A percentile compares a stretch with the other conserved stretches of the same genome.
These are phyloP conservation scores for Ceratocystis huliohia DNA, from an alignment of 2,329 filamentous ascomycete species.

Conservation along the genomic window DNA sequence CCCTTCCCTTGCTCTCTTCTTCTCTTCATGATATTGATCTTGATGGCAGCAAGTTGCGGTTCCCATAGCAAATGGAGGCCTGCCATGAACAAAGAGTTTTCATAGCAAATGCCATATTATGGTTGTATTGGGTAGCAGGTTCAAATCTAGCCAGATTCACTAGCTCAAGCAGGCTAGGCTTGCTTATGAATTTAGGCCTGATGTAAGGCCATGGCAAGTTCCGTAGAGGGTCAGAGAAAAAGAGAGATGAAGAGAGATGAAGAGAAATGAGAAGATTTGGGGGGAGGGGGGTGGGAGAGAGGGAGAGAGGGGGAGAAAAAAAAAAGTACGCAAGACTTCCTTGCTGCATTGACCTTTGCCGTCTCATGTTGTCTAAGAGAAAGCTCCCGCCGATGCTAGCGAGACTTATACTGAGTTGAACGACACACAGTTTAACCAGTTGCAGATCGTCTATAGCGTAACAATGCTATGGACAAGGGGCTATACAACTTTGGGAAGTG, in stretches of 20 bases:
- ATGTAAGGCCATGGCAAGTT: neutral
- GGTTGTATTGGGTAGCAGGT: neutral
- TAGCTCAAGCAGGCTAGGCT: no score
- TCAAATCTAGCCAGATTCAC: neutral
- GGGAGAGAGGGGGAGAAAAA: neutral
- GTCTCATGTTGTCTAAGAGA: neutral
- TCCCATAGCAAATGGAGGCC: neutral
- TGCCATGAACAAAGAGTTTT: neutral
- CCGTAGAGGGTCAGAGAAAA: neutral
- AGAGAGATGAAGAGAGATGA: neutral
- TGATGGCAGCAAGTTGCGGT: no score
- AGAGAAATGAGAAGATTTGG: neutral
- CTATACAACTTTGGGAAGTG: neutral
- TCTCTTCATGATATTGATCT: no score
- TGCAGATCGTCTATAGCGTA: neutral
- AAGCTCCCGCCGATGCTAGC: neutral
- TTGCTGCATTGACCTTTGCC: neutral
- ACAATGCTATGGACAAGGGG: neutral
- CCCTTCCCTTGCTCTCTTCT: neutral
- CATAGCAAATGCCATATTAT: no score
- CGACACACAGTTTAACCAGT: slow-evolving; percentile 1
- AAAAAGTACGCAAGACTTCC: neutral
- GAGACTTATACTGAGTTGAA: neutral
- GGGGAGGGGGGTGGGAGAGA: neutral
- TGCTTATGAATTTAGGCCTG: neutral